phyloP scores from a whole-genome alignment of 75 land plant species.

The Pinus albicaulis region DNA sequence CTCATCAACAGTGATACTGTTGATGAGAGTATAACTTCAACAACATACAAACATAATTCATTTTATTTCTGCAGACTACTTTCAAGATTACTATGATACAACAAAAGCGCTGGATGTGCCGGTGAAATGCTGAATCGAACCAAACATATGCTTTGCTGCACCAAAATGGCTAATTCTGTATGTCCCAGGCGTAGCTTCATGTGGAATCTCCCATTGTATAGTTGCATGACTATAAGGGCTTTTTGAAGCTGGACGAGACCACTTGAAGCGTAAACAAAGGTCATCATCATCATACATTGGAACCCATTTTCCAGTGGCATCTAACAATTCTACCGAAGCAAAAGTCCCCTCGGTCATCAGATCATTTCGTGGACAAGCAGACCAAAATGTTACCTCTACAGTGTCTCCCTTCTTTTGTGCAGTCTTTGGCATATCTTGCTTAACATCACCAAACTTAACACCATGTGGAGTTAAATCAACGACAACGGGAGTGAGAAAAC shows the following conservation, averaged over 20 bases:
- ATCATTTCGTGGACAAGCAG: constrained; percentile 82
- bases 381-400: constrained; percentile 58
- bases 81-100: constrained; percentile 25
- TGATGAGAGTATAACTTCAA: no score
- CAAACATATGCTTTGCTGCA: constrained; percentile 44
- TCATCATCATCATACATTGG: constrained; percentile 78
- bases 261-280: constrained; percentile 50
- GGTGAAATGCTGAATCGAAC: constrained; percentile 59
- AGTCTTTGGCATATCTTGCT: constrained; percentile 36
- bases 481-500: constrained; percentile 54
- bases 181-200: constrained; percentile 46
- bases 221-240: constrained; percentile 50
- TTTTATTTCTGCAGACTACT: no score
- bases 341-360: constrained; percentile 79
- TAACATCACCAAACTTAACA: constrained; percentile 61
- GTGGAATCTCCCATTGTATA: constrained; percentile 77
- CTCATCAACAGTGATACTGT: no score
- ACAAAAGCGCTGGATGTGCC: constrained; percentile 69
- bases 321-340: constrained; percentile 59
- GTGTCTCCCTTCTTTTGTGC: constrained; percentile 47
- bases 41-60: no score
- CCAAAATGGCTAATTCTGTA: constrained; percentile 84
- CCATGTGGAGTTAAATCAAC: constrained; percentile 53
- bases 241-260: constrained; percentile 29
- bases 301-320: constrained; percentile 44